Evolutionary conservation across 1,284 basidiomycete species (phyloP), one percentile per base, ranked within the genome.

Genomic region (Rhodotorula sp.): DNA sequence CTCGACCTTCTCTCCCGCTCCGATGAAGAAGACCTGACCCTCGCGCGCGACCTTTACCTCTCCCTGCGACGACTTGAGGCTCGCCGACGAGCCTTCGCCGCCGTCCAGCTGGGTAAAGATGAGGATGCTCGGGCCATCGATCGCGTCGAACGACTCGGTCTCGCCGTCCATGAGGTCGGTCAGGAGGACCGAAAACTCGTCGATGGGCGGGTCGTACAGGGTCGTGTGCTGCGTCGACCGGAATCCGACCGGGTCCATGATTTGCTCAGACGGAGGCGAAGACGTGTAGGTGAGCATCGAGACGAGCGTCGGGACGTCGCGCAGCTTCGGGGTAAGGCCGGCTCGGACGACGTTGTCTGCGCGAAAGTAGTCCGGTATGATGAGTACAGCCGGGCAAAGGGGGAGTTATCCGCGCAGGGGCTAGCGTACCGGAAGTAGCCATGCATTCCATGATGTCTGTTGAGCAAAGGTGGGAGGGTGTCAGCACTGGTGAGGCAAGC

Each of bases 271-370:
- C 29, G 88, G 86, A 10, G 86, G 85, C 3, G 88, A 87, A 20
- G 91, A 85, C 63, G 83, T 85, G 81, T 98, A 99, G 15, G 94
- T 98, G 71, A 99, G 86, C 79, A 92, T 91, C 6, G 87, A 84
- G 69, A 97, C 84, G 62, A 99, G 87, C 74, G 95, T 97, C 5
- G 89, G 87, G 29, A 97, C 88, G 80, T 99, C 96, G 69, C 95
- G 88, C 30, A 91, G 85, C 82, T 99, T 99, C 18, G 96, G 95
- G 0, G 96, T 99, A 55, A 99, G 87, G 26, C 96, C 96, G 3
- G 96, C 96, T 60, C 96, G 91, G 68, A 99, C 96, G 79, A 99
- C 96, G 81, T 99, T 99, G 83, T 99, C 95, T 69, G 70, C 8
- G 18, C 30, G 20, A 66, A 22, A 18, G 33, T 3, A 29, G 14